Evolutionary conservation across 257 asterid species (phyloP).

Genomic region (Solanum neorickii): DNA sequence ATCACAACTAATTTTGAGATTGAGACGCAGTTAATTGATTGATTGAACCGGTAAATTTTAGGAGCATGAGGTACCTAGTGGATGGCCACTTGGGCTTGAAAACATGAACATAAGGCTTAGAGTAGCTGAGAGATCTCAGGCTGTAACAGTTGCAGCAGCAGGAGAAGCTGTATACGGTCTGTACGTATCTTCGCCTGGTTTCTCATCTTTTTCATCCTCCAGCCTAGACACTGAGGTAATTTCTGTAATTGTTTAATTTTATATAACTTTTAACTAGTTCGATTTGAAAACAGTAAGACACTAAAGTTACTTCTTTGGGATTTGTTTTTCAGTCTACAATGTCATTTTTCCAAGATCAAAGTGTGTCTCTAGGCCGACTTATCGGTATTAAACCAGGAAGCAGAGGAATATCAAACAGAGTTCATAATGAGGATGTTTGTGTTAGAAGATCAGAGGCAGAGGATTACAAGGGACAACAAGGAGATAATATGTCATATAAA

Average conservation of each 20-base stretch:
- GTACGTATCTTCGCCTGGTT: constrained; percentile 19
- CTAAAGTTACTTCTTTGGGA: neutral
- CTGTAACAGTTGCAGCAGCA: neutral
- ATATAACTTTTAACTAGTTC: neutral
- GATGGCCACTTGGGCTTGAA: constrained; percentile 75
- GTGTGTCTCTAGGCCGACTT: constrained; percentile 52
- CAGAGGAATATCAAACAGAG: constrained; percentile 6
- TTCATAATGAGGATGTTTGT: neutral
- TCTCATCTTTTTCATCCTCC: constrained; percentile 56
- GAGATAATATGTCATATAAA: constrained; percentile 16
- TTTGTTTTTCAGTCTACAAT: constrained; percentile 39
- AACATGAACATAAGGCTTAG: constrained; percentile 26
- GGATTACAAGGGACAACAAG: neutral
- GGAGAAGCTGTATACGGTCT: neutral
- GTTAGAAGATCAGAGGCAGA: neutral
- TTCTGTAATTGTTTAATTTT: neutral
- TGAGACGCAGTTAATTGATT: neutral
- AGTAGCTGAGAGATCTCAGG: constrained; percentile 7
- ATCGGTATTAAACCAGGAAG: constrained; percentile 39
- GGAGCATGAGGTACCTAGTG: constrained; percentile 22
- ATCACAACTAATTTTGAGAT: neutral
- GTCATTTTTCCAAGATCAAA: constrained; percentile 55
- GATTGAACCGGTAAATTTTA: neutral
- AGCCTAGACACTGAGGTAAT: constrained; percentile 48
- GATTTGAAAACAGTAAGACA: neutral